phyloP scores from a whole-genome alignment of 2,329 filamentous ascomycete genomes.

The Cryphonectria radicalis region DNA sequence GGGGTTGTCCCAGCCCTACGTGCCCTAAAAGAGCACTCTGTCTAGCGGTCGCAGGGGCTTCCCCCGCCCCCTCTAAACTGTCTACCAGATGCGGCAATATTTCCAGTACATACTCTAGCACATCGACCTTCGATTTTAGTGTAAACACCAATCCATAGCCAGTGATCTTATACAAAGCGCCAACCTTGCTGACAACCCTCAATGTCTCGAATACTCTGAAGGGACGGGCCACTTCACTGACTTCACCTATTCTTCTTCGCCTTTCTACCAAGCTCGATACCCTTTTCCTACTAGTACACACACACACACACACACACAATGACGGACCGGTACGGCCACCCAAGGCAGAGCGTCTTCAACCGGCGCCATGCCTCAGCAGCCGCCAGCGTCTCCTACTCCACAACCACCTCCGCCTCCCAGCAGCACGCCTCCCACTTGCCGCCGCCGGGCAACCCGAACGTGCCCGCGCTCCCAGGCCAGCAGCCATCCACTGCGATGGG shows the following conservation, averaged over 20 bases:
- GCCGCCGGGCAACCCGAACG: neutral
- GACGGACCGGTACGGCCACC: slow-evolving; percentile 33
- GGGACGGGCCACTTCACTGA: neutral
- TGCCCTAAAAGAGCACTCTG: neutral
- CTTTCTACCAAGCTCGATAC: neutral
- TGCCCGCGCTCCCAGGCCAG: slow-evolving; percentile 8
- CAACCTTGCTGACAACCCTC: neutral
- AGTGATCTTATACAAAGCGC: neutral
- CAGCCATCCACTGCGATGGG: slow-evolving; percentile 37
- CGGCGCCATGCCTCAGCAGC: slow-evolving; percentile 28
- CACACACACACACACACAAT: slow-evolving; percentile 25
- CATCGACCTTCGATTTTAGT: neutral
- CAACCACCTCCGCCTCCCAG: slow-evolving; percentile 11
- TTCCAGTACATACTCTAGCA: neutral
- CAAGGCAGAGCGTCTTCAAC: slow-evolving; percentile 28
- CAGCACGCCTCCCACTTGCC: slow-evolving; percentile 8
- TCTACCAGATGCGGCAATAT: neutral
- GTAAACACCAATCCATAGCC: neutral
- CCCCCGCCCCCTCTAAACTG: neutral
- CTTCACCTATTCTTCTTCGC: neutral
- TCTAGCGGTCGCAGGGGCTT: neutral
- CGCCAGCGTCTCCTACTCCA: slow-evolving; percentile 29
- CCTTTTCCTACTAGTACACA: neutral
- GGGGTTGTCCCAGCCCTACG: neutral
- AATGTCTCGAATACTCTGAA: neutral